These are phyloP conservation scores for Arthrobotrys musiformis DNA, from an alignment of 2,329 filamentous ascomycete species.

Conservation along the genomic window DNA sequence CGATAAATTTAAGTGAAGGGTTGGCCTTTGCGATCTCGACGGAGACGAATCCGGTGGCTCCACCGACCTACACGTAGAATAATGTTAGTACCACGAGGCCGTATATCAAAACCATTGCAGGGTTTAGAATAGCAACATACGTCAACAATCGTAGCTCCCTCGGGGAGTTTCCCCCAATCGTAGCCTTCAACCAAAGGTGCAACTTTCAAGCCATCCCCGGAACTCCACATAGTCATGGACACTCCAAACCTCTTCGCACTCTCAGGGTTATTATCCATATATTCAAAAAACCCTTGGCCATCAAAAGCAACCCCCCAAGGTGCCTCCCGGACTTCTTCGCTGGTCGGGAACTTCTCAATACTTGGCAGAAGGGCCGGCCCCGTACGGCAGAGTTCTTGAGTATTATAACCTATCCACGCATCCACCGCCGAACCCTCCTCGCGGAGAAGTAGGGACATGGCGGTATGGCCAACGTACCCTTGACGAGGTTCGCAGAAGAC, in stretches of 20 bases:
- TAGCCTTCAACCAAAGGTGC: conserved; percentile 68
- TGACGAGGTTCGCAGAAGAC: conserved; percentile 69
- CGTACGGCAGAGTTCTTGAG: conserved; percentile 64
- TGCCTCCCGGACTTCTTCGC: conserved; percentile 57
- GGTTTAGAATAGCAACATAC: conserved; percentile 60
- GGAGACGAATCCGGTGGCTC: conserved; percentile 69
- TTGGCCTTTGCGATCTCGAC: conserved; percentile 68
- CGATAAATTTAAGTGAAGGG: conserved; percentile 68
- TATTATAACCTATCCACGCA: conserved; percentile 70
- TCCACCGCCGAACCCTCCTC: conserved; percentile 65
- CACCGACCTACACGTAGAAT: conserved; percentile 62
- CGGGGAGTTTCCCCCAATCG: conserved; percentile 66
- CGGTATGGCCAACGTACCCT: conserved; percentile 69
- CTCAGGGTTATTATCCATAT: conserved; percentile 59
- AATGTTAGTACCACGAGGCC: not conserved
- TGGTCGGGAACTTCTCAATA: conserved; percentile 59
- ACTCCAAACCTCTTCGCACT: conserved; percentile 67
- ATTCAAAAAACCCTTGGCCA: conserved; percentile 61
- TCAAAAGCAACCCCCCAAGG: conserved; percentile 60
- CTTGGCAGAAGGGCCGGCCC: conserved; percentile 58
- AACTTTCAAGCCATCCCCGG: conserved; percentile 70
- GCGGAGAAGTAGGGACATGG: conserved; percentile 67
- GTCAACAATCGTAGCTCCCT: conserved; percentile 68
- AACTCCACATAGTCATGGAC: conserved; percentile 69
- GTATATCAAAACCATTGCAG: not conserved